Conservation (phyloP, 805 yeast genomes). For the Huiozyma naganishii region DNA sequence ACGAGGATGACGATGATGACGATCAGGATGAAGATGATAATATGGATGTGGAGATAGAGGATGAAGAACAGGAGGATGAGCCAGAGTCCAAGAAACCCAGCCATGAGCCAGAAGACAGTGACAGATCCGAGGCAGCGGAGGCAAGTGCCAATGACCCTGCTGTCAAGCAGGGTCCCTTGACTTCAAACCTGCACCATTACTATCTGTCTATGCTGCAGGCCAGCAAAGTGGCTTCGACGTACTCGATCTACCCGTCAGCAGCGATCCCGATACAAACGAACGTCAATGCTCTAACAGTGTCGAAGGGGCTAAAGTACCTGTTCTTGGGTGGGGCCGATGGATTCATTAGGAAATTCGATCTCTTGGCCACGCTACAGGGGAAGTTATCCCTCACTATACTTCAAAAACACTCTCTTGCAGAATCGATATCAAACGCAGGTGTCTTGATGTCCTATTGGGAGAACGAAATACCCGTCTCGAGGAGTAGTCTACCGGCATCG, state of each 20-base stretch:
- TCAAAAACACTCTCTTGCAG: conserved; percentile 81
- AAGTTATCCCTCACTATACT: conserved; percentile 80
- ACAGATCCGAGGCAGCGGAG: conserved; percentile 3
- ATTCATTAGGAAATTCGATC: conserved; percentile 79
- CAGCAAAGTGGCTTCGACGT: conserved; percentile 41
- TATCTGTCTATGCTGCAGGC: conserved; percentile 30
- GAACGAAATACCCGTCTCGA: conserved; percentile 75
- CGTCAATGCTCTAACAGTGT: conserved; percentile 65
- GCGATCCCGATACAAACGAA: conserved; percentile 78
- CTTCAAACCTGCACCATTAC: conserved; percentile 19
- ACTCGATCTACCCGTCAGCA: conserved; percentile 72
- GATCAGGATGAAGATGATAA: conserved; percentile 14
- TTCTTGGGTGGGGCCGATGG: conserved; percentile 97
- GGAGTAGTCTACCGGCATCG: conserved; percentile 27
- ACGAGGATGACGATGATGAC: conserved; percentile 8
- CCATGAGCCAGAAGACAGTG: conserved; percentile 7
- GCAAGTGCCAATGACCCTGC: conserved; percentile 9
- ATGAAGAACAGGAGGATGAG: conserved; percentile 16
- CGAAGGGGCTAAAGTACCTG: conserved; percentile 75
- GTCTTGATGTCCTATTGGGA: conserved; percentile 84
- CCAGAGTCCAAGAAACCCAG: conserved; percentile 14
- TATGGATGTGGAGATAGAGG: conserved; percentile 7
- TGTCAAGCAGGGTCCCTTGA: conserved; percentile 3
- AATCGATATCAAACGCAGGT: conserved; percentile 77
- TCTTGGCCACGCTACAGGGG: conserved; percentile 76